Percentiles rank a stretch among this genome's conserved stretches.
phyloP scores from a whole-genome alignment of 2,329 filamentous ascomycete species.

The Diplodia scrobiculata region DNA sequence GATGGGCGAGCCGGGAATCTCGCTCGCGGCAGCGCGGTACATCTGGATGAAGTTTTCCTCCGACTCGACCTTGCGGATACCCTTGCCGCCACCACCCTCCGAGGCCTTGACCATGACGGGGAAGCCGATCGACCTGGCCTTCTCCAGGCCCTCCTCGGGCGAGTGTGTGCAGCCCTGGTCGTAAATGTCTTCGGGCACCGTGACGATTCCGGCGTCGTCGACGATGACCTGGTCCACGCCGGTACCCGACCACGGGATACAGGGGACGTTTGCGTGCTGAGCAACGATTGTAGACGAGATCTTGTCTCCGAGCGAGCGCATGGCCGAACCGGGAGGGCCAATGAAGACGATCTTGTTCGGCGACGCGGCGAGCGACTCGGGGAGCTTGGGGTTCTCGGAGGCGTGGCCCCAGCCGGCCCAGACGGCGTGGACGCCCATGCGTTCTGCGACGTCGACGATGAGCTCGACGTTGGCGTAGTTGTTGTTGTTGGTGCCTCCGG shows the following conservation, averaged over 20 bases:
- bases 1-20: conserved; percentile 97
- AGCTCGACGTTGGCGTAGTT: conserved; percentile 99
- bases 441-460: conserved; percentile 97
- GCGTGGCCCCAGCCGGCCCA: conserved; percentile 99
- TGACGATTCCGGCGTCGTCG: conserved; percentile 84
- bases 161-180: conserved; percentile 86
- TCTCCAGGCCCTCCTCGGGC: conserved; percentile 84
- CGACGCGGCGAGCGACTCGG: conserved; percentile 91
- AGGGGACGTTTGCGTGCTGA: conserved; percentile 92
- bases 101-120: conserved; percentile 99
- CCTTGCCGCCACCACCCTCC: conserved; percentile 97
- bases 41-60: conserved; percentile 83
- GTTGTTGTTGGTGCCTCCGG: conserved; percentile 99
- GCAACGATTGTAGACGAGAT: conserved; percentile 99
- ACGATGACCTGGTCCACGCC: conserved; percentile 80
- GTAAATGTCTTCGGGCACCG: conserved; percentile 83
- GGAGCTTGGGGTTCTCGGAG: conserved; percentile 96
- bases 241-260: conserved; percentile 98
- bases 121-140: conserved; percentile 90
- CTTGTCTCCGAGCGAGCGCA: conserved; percentile 99
- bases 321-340: conserved; percentile 93
- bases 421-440: conserved; percentile 96
- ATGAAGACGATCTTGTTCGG: conserved; percentile 99
- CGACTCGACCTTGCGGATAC: conserved; percentile 89
- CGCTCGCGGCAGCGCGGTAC: conserved; percentile 94